Conservation (phyloP, 2,329 filamentous ascomycete genomes). For the Hypoxylon sp. region DNA sequence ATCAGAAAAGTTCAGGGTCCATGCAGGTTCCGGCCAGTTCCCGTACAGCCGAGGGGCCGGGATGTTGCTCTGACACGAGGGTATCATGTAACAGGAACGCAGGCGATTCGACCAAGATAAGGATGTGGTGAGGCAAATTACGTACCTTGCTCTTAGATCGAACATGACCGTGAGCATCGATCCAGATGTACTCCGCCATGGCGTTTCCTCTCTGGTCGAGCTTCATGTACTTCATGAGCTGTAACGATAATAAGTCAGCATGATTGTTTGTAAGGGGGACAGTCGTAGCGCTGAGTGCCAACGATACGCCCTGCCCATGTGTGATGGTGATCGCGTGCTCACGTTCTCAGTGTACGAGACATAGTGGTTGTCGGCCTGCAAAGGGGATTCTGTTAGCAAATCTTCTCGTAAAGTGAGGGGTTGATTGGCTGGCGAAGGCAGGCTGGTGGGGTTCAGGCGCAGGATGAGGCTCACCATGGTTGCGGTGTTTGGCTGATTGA, state of each 20-base stretch:
- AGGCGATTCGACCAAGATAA: constrained; percentile 50
- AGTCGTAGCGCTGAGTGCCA: constrained; percentile 37
- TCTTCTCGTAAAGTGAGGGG: constrained; percentile 54
- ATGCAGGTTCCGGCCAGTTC: constrained; percentile 24
- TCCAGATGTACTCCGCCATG: constrained; percentile 98
- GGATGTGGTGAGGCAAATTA: constrained; percentile 50
- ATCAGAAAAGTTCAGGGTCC: constrained; percentile 37
- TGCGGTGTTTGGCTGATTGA: constrained; percentile 47
- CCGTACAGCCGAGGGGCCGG: constrained; percentile 22
- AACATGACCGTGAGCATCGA: constrained; percentile 84
- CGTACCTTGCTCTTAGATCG: constrained; percentile 97
- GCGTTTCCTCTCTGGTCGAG: constrained; percentile 90
- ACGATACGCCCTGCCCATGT: constrained; percentile 30
- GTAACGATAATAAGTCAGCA: constrained; percentile 49
- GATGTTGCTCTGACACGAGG: constrained; percentile 41
- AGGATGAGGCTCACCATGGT: constrained; percentile 52
- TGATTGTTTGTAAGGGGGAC: constrained; percentile 20
- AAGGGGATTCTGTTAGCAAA: constrained; percentile 55
- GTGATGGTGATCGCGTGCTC: constrained; percentile 46
- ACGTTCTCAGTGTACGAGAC: constrained; percentile 56
- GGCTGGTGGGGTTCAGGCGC: constrained; percentile 47
- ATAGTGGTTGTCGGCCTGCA: constrained; percentile 58
- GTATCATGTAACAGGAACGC: constrained; percentile 51
- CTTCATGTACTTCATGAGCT: constrained; percentile 93
- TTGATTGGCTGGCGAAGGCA: constrained; percentile 51